phyloP scores from a whole-genome alignment of 1,284 basidiomycete species.

The Sanghuangporus weigelae region DNA sequence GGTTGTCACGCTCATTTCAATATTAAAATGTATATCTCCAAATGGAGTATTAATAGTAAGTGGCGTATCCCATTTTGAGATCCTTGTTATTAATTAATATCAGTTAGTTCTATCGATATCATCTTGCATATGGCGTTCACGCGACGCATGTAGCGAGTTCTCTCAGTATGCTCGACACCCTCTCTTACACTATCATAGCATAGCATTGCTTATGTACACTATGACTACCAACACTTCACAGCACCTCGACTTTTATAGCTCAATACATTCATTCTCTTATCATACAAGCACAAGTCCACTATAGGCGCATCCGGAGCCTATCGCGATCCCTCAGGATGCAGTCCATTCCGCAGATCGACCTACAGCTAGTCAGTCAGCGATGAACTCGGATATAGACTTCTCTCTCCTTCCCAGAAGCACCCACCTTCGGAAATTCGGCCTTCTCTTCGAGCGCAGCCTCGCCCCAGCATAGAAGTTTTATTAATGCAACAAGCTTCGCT shows the following conservation, averaged over 20 bases:
- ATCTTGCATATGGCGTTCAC: neutral
- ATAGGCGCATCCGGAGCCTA: neutral
- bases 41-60: conserved; percentile 1
- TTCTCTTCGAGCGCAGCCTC: conserved; percentile 75
- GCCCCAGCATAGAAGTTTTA: conserved; percentile 86
- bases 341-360: conserved; percentile 30
- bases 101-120: neutral
- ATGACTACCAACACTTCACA: neutral
- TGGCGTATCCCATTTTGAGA: neutral
- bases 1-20: neutral
- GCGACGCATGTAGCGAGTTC: neutral
- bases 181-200: neutral
- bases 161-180: too few relatives aligned
- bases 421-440: conserved; percentile 70
- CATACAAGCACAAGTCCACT: neutral
- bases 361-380: conserved; percentile 16
- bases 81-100: neutral
- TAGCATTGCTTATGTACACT: neutral
- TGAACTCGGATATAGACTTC: neutral
- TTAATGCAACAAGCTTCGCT: conserved; percentile 83
- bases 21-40: neutral
- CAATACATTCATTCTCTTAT: neutral
- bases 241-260: neutral
- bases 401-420: conserved; percentile 14
- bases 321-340: conserved; percentile 18